phyloP scores from a whole-genome alignment of 148 eudicot genomes.

The Diospyros kaki region DNA sequence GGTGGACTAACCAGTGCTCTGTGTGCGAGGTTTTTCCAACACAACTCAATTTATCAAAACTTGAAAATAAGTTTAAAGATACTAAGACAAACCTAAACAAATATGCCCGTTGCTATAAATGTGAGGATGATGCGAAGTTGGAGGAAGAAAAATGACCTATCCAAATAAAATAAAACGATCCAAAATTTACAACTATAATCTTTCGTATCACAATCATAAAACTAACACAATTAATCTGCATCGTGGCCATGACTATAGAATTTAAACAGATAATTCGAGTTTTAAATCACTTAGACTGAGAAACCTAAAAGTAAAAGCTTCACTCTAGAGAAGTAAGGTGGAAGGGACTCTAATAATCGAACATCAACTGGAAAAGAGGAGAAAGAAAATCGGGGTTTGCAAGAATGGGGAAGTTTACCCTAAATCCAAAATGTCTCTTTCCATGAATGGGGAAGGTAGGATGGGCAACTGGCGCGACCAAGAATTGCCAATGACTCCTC shows the following conservation, averaged over 20 bases:
- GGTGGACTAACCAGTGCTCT: too few relatives aligned
- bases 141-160: slow-evolving; percentile 28
- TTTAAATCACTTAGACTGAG: not conserved
- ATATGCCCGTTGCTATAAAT: slow-evolving; percentile 37
- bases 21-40: too few relatives aligned
- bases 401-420: too few relatives aligned
- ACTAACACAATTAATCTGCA: not conserved
- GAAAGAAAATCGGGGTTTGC: too few relatives aligned
- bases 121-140: slow-evolving; percentile 28
- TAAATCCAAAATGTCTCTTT: too few relatives aligned
- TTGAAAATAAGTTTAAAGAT: not conserved
- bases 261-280: not conserved
- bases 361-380: too few relatives aligned
- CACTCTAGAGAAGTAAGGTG: too few relatives aligned
- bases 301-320: not conserved
- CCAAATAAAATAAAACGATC: not conserved
- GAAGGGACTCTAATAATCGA: too few relatives aligned
- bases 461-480: too few relatives aligned
- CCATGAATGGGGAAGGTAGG: too few relatives aligned
- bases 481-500: too few relatives aligned
- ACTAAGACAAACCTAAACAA: slow-evolving; percentile 27
- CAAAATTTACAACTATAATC: slow-evolving; percentile 4
- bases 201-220: not conserved
- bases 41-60: not conserved
- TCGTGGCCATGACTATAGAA: not conserved